Conservation (phyloP, 148 eudicot species). For the Rhododendron mucronatum region DNA sequence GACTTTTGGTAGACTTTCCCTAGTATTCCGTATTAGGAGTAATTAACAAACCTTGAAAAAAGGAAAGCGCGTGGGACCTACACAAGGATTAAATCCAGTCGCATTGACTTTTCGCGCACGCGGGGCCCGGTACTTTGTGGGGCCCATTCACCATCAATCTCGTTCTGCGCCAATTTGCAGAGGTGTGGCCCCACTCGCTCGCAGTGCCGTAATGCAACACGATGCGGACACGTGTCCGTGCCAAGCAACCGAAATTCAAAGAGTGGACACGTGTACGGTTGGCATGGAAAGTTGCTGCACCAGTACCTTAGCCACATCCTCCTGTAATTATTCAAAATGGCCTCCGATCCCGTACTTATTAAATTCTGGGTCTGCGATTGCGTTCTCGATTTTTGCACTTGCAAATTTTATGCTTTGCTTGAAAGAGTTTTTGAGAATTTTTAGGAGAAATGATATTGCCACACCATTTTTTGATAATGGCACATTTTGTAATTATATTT, state of each 20-base stretch:
- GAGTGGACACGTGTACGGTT: background rate
- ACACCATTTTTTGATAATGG: too few relatives aligned
- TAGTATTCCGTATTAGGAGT: background rate
- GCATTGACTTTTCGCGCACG: background rate
- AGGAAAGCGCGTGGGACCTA: background rate
- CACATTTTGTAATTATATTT: too few relatives aligned
- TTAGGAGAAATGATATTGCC: too few relatives aligned
- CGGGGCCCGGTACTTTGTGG: background rate
- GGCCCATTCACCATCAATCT: background rate
- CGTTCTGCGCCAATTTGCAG: background rate
- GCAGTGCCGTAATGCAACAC: background rate
- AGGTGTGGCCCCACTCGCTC: background rate
- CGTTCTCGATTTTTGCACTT: too few relatives aligned
- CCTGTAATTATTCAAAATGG: too few relatives aligned
- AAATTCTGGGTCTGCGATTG: too few relatives aligned
- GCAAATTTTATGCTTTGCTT: too few relatives aligned
- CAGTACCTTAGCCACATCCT: background rate
- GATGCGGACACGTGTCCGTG: background rate
- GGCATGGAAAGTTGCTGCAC: background rate
- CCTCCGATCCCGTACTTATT: too few relatives aligned
- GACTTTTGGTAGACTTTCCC: background rate
- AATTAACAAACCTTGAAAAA: background rate
- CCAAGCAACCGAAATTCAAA: background rate
- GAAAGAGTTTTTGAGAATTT: too few relatives aligned
- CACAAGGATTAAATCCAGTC: background rate